A percentile compares a stretch with the other conserved stretches of the same genome.
phyloP scores from a whole-genome alignment of 768 basidiomycete genomes.

The Solioccasus polychromus region DNA sequence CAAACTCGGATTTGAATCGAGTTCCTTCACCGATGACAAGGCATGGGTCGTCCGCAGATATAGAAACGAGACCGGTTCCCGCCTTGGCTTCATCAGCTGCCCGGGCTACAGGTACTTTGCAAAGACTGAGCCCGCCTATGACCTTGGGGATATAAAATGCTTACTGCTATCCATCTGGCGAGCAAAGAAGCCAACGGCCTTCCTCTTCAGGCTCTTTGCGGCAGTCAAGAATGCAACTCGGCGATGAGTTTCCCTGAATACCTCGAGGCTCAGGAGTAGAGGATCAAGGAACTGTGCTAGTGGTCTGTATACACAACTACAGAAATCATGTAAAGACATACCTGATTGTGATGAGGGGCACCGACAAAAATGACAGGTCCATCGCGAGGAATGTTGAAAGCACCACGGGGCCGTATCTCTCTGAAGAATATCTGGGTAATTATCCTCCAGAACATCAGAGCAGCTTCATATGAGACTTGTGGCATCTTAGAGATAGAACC shows the following conservation, averaged over 20 bases:
- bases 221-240: conserved; percentile 86
- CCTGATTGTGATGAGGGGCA: conserved; percentile 92
- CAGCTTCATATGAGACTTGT: conserved; percentile 57
- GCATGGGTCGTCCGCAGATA: conserved; percentile 76
- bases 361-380: conserved; percentile 93
- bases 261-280: conserved; percentile 78
- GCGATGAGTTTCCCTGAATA: conserved; percentile 78
- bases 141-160: conserved; percentile 17
- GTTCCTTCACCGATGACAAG: conserved; percentile 84
- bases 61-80: conserved; percentile 67
- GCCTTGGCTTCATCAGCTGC: conserved; percentile 82
- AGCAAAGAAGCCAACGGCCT: conserved; percentile 77
- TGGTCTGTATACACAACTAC: conserved; percentile 12
- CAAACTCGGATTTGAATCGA: conserved; percentile 68
- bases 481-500: conserved; percentile 19
- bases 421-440: conserved; percentile 95
- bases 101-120: conserved; percentile 84
- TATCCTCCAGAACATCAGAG: conserved; percentile 79
- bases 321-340: conserved; percentile 28
- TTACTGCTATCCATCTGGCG: conserved; percentile 85
- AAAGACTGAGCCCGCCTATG: conserved; percentile 9
- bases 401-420: conserved; percentile 90
- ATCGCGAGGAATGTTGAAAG: conserved; percentile 88
- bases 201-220: conserved; percentile 81
- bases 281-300: conserved; percentile 83